Base-by-base conservation (phyloP, 208 protist genomes). In the Porcisia hertigi region DNA sequence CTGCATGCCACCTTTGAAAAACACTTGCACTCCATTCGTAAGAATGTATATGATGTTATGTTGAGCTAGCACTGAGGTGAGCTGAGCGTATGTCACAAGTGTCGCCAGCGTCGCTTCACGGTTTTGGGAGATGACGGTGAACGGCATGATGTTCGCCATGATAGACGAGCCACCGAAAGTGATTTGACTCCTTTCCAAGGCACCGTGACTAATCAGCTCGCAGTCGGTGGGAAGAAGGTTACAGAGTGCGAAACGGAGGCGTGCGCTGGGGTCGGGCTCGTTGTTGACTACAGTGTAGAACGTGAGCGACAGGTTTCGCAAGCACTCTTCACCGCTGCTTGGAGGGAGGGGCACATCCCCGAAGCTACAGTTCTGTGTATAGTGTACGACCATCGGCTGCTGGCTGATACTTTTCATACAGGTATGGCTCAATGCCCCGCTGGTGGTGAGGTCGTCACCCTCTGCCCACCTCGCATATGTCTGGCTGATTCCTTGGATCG, bases 41-140 rank as follows among this genome's bases (percentile, higher is more conserved):
- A 73, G 34, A 73, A 96, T 80, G 64, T 86, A 89, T 55, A 71
- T 36, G 52, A 92, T 90, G 14, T 72, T 69, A 30, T 87, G 81
- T n/a, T 71, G 66, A 2, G 80, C 81, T n/a, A 94, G 73, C 39
- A 86, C 45, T 1, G 88, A 91, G 14, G 86, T 85, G 67, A 83
- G 86, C 6, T 76, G 57, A 25, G 83, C 77, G 75, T 87, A 86
- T 23, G 76, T 78, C 4, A 94, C 72, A 39, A 94, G 70, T 23
- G 63, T 67, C 59, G 88, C 78, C 16, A 96, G 70, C 23, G 81
- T 77, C 14, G 43, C 75, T 39, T 80, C 74, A 20, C 86, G 86
- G 72, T 89, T 76, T 8, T 59, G 41, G 0, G 81, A 71, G 18
- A 75, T 73, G 57, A 85, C 76, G 3, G 72, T 84, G 59, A 77